Evolutionary conservation across 306 rosid species (phyloP).

Genomic region (Acacia confusa): DNA sequence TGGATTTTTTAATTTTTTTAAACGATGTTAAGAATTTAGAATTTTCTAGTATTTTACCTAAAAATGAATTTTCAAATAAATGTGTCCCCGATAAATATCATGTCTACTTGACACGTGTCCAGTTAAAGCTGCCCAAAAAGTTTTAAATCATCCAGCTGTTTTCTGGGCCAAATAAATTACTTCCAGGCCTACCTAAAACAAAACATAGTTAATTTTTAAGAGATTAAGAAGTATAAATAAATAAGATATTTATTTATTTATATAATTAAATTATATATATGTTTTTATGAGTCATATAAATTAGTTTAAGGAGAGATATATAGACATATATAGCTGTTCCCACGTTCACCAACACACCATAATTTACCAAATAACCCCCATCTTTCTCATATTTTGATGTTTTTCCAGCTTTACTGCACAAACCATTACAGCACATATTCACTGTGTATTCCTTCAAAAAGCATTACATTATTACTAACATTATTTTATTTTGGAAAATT

Average conservation of each 20-base stretch:
- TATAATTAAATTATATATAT: no score
- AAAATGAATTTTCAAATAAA: no score
- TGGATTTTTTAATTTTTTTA: no score
- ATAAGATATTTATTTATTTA: no score
- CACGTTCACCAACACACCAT: slow-evolving; percentile 21
- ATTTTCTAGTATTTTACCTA: no score
- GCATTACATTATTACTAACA: not conserved
- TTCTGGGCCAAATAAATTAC: not conserved
- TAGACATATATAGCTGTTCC: slow-evolving; percentile 40
- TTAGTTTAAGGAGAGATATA: no score
- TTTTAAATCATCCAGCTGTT: not conserved
- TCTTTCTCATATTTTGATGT: not conserved
- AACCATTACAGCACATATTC: slow-evolving; percentile 34
- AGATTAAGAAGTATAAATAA: no score
- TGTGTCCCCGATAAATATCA: not conserved
- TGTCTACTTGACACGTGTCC: not conserved
- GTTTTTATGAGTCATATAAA: no score
- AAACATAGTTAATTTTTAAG: no score
- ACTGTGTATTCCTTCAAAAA: slow-evolving; percentile 21
- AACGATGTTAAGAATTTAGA: no score
- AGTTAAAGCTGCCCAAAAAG: not conserved
- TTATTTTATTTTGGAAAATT: not conserved
- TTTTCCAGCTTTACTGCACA: slow-evolving; percentile 19
- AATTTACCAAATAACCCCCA: slow-evolving; percentile 36
- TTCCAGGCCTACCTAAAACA: no score